Conservation (phyloP, 2,329 filamentous ascomycete species). For the Karstenula rhodostoma region DNA sequence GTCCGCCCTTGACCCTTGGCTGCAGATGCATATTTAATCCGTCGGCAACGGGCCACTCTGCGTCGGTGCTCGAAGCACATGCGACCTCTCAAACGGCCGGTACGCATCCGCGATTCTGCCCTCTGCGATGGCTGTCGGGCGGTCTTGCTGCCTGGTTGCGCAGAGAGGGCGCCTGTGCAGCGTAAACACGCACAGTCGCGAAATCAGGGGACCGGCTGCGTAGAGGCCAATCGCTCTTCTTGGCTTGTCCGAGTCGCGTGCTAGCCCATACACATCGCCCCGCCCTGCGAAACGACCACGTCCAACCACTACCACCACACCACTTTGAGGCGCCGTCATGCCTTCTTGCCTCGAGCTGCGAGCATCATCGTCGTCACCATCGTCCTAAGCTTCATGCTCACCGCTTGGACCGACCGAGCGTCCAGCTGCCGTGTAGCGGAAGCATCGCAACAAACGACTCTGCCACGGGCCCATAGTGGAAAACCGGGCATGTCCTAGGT, state of each 20-base stretch:
- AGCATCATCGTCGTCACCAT: not conserved
- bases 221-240: not conserved
- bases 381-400: not conserved
- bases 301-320: not conserved
- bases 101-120: not conserved
- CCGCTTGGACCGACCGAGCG: not conserved
- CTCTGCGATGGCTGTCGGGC: not conserved
- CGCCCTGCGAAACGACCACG: constrained; percentile 5
- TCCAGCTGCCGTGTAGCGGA: not conserved
- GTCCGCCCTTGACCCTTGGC: constrained; percentile 7
- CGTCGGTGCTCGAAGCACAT: constrained; percentile 5
- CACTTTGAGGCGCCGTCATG: not conserved
- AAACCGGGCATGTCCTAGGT: not conserved
- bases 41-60: constrained; percentile 8
- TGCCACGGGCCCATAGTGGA: not conserved
- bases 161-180: constrained; percentile 6
- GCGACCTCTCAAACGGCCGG: not conserved
- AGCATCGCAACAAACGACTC: not conserved
- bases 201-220: not conserved
- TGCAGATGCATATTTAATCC: constrained; percentile 7
- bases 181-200: constrained; percentile 6
- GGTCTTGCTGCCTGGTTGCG: not conserved
- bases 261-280: constrained; percentile 4
- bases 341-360: not conserved
- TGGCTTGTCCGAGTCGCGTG: not conserved